Conservation (phyloP, 1,284 basidiomycete species). For the Ganoderma sp. region DNA sequence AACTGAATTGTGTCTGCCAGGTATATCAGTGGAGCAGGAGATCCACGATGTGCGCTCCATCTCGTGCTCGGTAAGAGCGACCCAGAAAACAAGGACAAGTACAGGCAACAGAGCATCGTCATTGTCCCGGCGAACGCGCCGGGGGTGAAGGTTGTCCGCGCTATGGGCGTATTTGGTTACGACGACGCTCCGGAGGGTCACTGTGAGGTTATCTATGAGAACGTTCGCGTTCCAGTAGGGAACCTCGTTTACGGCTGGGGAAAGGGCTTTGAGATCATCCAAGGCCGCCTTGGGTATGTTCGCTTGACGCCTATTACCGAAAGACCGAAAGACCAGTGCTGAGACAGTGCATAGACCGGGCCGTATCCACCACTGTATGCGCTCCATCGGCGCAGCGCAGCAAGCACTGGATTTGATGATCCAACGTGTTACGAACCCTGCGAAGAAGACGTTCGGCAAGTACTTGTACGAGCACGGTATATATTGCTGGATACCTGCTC, state of each 20-base stretch:
- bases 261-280: conserved; percentile 95
- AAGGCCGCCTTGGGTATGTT: conserved; percentile 91
- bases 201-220: conserved; percentile 93
- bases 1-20: conserved; percentile 43
- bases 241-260: conserved; percentile 95
- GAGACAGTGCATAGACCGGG: conserved; percentile 69
- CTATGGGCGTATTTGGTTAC: conserved; percentile 93
- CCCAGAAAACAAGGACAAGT: conserved; percentile 70
- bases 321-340: background rate
- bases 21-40: conserved; percentile 98
- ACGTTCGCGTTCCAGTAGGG: conserved; percentile 85
- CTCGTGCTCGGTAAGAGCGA: conserved; percentile 95
- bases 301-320: conserved; percentile 3
- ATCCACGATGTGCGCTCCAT: conserved; percentile 89
- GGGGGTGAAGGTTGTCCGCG: conserved; percentile 89
- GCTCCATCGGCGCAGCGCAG: conserved; percentile 89
- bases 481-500: conserved; percentile 22
- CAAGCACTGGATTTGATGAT: conserved; percentile 89
- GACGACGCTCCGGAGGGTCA: conserved; percentile 97
- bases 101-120: conserved; percentile 92
- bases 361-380: conserved; percentile 98
- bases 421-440: conserved; percentile 89
- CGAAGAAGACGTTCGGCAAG: conserved; percentile 94
- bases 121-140: conserved; percentile 88
- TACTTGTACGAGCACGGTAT: conserved; percentile 88